Base-by-base conservation (phyloP, 805 yeast species). In the Yarrowia sp. region DNA sequence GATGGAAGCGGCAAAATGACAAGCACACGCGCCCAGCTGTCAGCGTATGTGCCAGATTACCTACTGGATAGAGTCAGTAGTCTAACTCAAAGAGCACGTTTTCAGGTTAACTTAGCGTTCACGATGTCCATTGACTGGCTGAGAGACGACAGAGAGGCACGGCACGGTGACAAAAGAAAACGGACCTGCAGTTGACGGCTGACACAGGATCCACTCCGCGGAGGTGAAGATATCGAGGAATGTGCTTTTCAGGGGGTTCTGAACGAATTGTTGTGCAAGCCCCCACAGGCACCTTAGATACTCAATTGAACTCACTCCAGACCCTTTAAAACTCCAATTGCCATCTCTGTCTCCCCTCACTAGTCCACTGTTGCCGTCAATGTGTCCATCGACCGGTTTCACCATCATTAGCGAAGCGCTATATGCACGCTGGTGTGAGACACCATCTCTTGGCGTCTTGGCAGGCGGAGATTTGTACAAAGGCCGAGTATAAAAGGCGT, bases 41-140 rank as follows among this genome's bases (percentile, higher is more conserved):
- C 56, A 16, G 16, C 22, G 45, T 40, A 2, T 19, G 36, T 8
- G 53, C 19, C 36, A 22, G 59, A 53, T 53, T 40, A 40, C 45
- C 58, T 38, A 53, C 46, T 19, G 9, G 45, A 14, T 40, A 14
- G 45, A 53, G 45, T 36, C 45, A 14, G 45, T 53, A 53, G 59
- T 15, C 45, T 40, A 53, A 53, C 59, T 53, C 59, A 53, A 53
- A 53, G 59, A 53, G 59, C 59, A 53, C 59, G 59, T 53, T 53
- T 53, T 53, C 58, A 10, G 26, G 35, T 53, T 14, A 53, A 53
- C 59, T 53, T 53, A 53, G 63, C 36, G 41, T 43, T 59, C 65
- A 59, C 65, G 65, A 45, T 59, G 65, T 32, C 52, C 42, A 43
- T 59, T 16, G 36, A 59, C 65, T 59, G 65, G 65, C 65, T 59